These are phyloP conservation scores for Rhizopogon vinicolor DNA, from an alignment of 768 basidiomycete genomes.

Conservation along the genomic window DNA sequence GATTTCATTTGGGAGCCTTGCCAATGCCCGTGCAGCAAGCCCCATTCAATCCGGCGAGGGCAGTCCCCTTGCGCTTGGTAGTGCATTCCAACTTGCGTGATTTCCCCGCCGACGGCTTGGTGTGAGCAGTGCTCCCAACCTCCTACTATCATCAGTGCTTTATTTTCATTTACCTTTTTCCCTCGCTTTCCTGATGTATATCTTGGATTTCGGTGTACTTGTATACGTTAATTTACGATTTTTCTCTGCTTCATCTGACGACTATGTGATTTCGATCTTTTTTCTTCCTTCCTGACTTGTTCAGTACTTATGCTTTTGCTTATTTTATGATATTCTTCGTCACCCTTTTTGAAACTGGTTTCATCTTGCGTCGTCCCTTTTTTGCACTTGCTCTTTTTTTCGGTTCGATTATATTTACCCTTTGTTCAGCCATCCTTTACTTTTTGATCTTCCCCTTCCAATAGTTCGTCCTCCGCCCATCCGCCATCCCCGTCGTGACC, in stretches of 20 bases:
- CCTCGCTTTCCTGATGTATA: background rate
- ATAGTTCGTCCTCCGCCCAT: no score
- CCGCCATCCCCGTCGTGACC: no score
- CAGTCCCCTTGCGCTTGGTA: conserved; percentile 46
- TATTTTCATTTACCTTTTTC: background rate
- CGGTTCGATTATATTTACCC: no score
- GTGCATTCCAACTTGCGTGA: conserved; percentile 67
- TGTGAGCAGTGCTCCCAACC: background rate
- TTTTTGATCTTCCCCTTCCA: no score
- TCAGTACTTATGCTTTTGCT: background rate
- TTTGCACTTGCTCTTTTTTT: no score
- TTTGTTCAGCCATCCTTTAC: no score
- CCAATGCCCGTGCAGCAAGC: conserved; percentile 29
- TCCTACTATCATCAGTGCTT: background rate
- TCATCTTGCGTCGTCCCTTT: background rate
- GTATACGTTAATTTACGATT: background rate
- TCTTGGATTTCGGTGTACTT: conserved; percentile 1
- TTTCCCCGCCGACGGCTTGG: background rate
- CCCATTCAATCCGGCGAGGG: conserved; percentile 28
- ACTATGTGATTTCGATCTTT: background rate
- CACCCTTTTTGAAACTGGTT: background rate
- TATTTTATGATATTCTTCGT: background rate
- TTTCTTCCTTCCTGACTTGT: background rate
- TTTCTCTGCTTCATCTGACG: background rate
- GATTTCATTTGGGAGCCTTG: conserved; percentile 63